A percentile compares a stretch with the other conserved stretches of the same genome.
Conservation (phyloP, 441 rosid genomes). For the Erodium trifolium region DNA sequence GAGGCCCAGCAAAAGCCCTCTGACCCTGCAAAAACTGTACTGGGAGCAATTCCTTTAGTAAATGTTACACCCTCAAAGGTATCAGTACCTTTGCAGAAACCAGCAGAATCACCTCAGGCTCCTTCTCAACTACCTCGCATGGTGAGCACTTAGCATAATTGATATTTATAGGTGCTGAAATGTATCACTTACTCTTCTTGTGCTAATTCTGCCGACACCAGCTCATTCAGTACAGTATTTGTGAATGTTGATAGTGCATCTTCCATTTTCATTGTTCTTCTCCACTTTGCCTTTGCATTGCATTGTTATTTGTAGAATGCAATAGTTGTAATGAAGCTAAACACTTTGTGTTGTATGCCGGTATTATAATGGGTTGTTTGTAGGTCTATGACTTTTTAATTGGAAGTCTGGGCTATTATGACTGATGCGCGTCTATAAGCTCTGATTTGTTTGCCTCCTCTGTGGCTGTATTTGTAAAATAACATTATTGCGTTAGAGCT, state of each 20-base stretch:
- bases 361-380: too few relatives aligned
- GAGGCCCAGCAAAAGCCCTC: slow-evolving; percentile 44
- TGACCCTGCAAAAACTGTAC: slow-evolving; percentile 32
- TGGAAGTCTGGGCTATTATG: neutral
- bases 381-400: too few relatives aligned
- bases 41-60: slow-evolving; percentile 25
- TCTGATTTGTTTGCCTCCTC: too few relatives aligned
- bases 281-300: neutral
- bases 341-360: too few relatives aligned
- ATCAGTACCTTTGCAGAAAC: slow-evolving; percentile 36
- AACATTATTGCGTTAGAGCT: too few relatives aligned
- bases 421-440: neutral
- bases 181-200: neutral
- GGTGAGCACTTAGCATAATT: slow-evolving; percentile 30
- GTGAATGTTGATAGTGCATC: neutral
- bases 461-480: too few relatives aligned
- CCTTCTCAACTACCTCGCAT: slow-evolving; percentile 7
- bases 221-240: neutral
- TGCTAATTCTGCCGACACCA: neutral
- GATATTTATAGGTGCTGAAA: neutral
- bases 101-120: slow-evolving; percentile 33
- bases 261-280: neutral
- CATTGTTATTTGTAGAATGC: neutral
- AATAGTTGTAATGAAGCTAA: neutral
- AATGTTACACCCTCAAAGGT: slow-evolving; percentile 28